phyloP scores from a whole-genome alignment of 2,329 filamentous ascomycete genomes.

The Diaporthe aspalathi region DNA sequence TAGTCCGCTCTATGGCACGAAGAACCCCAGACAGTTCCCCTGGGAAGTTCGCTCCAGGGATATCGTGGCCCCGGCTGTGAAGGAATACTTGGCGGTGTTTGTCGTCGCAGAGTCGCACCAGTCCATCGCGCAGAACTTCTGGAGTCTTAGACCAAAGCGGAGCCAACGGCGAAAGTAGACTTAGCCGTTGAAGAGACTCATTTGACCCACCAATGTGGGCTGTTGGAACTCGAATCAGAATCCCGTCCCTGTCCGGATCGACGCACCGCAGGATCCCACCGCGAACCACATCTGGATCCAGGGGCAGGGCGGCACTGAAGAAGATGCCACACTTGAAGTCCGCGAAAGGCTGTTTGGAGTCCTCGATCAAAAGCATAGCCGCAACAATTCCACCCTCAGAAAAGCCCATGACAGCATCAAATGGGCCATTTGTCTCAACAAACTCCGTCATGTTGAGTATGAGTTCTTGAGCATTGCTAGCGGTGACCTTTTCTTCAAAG shows the following conservation, averaged over 20 bases:
- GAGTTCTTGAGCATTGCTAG: not conserved
- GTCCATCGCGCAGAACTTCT: slow-evolving; percentile 39
- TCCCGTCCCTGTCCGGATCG: slow-evolving; percentile 44
- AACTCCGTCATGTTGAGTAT: not conserved
- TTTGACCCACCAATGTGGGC: slow-evolving; percentile 42
- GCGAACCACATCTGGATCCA: slow-evolving; percentile 45
- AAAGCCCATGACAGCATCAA: slow-evolving; percentile 48
- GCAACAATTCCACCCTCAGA: slow-evolving; percentile 48
- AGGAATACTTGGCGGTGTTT: slow-evolving; percentile 42
- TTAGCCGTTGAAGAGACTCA: slow-evolving; percentile 40
- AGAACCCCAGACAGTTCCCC: slow-evolving; percentile 42
- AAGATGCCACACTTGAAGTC: slow-evolving; percentile 47
- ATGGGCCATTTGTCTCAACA: slow-evolving; percentile 43
- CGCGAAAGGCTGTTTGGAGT: slow-evolving; percentile 44
- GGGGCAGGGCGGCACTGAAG: slow-evolving; percentile 46
- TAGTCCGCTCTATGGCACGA: slow-evolving; percentile 45
- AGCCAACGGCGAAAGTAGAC: slow-evolving; percentile 20
- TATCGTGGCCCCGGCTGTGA: slow-evolving; percentile 44
- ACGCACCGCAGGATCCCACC: slow-evolving; percentile 43
- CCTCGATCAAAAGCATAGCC: slow-evolving; percentile 48
- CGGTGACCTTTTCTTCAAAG: not conserved
- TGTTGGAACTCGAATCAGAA: slow-evolving; percentile 45
- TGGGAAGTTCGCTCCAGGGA: slow-evolving; percentile 45
- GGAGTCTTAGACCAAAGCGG: slow-evolving; percentile 32
- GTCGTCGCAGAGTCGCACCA: slow-evolving; percentile 42